These are phyloP conservation scores for Neurospora sp. DNA, from an alignment of 495 filamentous ascomycete species.

Conservation along the genomic window DNA sequence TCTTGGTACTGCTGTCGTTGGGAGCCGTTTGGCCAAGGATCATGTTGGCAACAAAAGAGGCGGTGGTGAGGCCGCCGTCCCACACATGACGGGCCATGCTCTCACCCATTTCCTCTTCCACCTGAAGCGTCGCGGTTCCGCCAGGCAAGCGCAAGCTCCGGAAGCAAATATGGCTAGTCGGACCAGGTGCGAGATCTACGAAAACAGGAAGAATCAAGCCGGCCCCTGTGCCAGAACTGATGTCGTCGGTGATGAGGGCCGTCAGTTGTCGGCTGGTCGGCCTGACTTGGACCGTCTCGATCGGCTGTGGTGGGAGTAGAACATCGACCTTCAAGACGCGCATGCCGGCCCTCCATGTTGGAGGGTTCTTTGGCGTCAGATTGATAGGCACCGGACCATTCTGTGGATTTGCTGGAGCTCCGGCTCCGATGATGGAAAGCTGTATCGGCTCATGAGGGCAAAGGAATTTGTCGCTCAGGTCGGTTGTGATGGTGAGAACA, in stretches of 20 bases:
- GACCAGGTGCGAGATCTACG: slow-evolving; percentile 18
- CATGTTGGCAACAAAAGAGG: slow-evolving; percentile 27
- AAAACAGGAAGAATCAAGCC: slow-evolving; percentile 31
- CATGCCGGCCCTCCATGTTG: slow-evolving; percentile 30
- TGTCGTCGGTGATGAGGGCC: slow-evolving; percentile 21
- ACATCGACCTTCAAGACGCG: slow-evolving; percentile 32
- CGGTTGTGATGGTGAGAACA: slow-evolving; percentile 74
- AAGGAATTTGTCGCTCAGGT: slow-evolving; percentile 83
- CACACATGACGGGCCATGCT: slow-evolving; percentile 93
- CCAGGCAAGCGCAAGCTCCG: slow-evolving; percentile 25
- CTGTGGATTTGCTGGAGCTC: slow-evolving; percentile 38
- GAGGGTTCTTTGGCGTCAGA: slow-evolving; percentile 7
- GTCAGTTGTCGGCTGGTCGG: slow-evolving; percentile 20
- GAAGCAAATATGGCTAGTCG: slow-evolving; percentile 18
- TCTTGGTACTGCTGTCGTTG: background rate
- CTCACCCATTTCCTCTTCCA: slow-evolving; percentile 90
- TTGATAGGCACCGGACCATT: slow-evolving; percentile 20
- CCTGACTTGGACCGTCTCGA: slow-evolving; percentile 28
- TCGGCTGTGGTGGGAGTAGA: slow-evolving; percentile 14
- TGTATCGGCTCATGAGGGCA: slow-evolving; percentile 50
- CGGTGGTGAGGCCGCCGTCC: slow-evolving; percentile 45
- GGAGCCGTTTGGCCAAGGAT: slow-evolving; percentile 6
- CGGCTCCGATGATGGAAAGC: slow-evolving; percentile 37
- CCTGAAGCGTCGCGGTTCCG: slow-evolving; percentile 24
- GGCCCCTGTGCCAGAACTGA: slow-evolving; percentile 9